Percentiles rank a stretch among this genome's conserved stretches.
Conservation (phyloP, 2,329 filamentous ascomycete species). For the Aspergillus ochraceoroseus region DNA sequence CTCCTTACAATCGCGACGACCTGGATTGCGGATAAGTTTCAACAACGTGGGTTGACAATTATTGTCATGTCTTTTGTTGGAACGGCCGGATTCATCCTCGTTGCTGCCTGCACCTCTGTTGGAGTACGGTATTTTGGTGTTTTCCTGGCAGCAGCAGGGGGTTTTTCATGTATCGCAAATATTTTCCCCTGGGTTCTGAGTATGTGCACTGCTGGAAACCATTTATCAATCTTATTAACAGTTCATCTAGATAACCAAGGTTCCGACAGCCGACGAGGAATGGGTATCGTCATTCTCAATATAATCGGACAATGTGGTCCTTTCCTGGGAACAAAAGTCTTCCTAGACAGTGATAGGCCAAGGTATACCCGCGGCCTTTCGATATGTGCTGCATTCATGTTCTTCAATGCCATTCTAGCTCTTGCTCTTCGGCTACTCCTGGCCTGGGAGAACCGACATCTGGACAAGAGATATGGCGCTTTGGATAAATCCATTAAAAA, state of each 20-base stretch:
- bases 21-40: constrained; percentile 60
- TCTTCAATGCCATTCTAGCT: constrained; percentile 55
- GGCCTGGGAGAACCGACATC: constrained; percentile 55
- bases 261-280: constrained; percentile 61
- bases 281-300: constrained; percentile 62
- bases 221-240: not conserved
- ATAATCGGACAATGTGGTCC: constrained; percentile 63
- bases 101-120: constrained; percentile 53
- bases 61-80: constrained; percentile 53
- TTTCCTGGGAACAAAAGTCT: constrained; percentile 60
- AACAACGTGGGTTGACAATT: constrained; percentile 61
- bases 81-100: constrained; percentile 60
- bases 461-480: constrained; percentile 49
- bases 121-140: constrained; percentile 51
- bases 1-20: constrained; percentile 57
- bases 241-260: constrained; percentile 58
- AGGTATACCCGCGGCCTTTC: constrained; percentile 53
- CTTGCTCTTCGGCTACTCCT: constrained; percentile 52
- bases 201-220: constrained; percentile 22
- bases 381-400: constrained; percentile 59
- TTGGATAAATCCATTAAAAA: constrained; percentile 17
- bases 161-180: constrained; percentile 65
- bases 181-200: constrained; percentile 64
- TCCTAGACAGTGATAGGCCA: constrained; percentile 49
- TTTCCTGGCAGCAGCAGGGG: constrained; percentile 55